These are phyloP conservation scores for Sarcocystis neurona DNA, from an alignment of 169 alveolate genomes.

Conservation along the genomic window DNA sequence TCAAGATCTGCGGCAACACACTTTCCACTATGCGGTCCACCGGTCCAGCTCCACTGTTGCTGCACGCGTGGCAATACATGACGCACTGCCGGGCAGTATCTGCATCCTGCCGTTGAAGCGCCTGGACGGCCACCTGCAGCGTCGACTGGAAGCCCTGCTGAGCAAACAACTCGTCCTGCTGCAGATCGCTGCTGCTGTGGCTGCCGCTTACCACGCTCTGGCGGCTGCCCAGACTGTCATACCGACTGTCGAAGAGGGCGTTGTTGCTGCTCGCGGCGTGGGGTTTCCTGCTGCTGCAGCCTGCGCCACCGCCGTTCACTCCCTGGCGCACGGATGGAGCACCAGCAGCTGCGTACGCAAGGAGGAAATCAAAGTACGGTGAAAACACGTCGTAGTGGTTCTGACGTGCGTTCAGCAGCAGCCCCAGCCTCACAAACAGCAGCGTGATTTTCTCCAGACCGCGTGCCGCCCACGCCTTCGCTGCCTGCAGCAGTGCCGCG, in stretches of 20 bases:
- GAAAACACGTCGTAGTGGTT: not conserved
- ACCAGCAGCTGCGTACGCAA: constrained; percentile 6
- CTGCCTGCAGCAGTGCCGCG: constrained; percentile 28
- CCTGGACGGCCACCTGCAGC: constrained; percentile 30
- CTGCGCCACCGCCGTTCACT: not conserved
- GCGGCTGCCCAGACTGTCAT: too few relatives aligned
- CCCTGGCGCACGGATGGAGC: not conserved
- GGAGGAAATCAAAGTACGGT: not conserved
- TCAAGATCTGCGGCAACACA: constrained; percentile 46
- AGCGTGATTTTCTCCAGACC: constrained; percentile 25
- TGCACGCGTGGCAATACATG: constrained; percentile 24
- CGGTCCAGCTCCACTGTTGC: constrained; percentile 44
- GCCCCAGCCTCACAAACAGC: constrained; percentile 31
- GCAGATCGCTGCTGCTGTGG: not conserved
- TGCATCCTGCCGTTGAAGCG: constrained; percentile 33
- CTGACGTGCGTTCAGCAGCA: constrained; percentile 42
- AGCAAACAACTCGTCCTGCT: not conserved
- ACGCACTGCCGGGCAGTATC: constrained; percentile 39
- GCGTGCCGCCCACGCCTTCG: constrained; percentile 9
- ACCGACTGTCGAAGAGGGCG: too few relatives aligned
- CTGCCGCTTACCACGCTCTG: too few relatives aligned
- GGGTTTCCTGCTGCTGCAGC: not conserved
- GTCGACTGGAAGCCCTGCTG: not conserved
- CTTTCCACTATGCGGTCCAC: constrained; percentile 36
- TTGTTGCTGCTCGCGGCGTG: too few relatives aligned